Conservation (phyloP, 2,329 filamentous ascomycete genomes). For the Colletotrichum tropicale region DNA sequence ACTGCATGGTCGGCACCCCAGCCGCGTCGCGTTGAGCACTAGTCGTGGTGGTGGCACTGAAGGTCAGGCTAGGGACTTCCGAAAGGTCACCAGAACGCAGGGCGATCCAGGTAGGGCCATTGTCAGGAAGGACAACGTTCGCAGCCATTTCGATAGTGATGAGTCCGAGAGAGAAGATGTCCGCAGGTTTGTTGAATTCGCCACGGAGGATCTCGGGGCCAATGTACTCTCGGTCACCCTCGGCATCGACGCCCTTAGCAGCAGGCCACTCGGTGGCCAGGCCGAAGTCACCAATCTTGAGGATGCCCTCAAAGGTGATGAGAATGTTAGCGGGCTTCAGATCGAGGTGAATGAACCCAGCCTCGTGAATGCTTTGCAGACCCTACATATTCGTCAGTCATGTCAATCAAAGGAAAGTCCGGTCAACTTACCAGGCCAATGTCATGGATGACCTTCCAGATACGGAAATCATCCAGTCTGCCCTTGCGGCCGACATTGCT, state of each 20-base stretch:
- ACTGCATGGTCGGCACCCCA: constrained; percentile 20
- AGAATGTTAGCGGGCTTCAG: constrained; percentile 86
- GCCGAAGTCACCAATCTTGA: constrained; percentile 89
- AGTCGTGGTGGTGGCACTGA: constrained; percentile 61
- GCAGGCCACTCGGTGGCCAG: constrained; percentile 82
- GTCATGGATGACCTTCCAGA: constrained; percentile 97
- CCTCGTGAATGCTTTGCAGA: constrained; percentile 86
- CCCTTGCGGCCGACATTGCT: constrained; percentile 82
- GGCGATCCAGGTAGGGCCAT: constrained; percentile 89
- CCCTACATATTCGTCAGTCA: constrained; percentile 61
- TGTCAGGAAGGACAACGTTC: constrained; percentile 92
- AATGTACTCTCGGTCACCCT: constrained; percentile 96
- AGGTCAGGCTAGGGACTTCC: constrained; percentile 86
- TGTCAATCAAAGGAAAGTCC: not conserved
- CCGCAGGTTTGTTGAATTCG: constrained; percentile 86
- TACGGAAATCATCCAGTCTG: constrained; percentile 92
- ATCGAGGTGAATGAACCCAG: constrained; percentile 84
- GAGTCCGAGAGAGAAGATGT: constrained; percentile 92
- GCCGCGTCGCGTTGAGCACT: constrained; percentile 17
- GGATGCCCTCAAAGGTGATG: constrained; percentile 78
- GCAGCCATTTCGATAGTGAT: constrained; percentile 95
- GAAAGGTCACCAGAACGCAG: constrained; percentile 88
- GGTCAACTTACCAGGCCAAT: constrained; percentile 71
- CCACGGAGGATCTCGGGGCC: constrained; percentile 90
- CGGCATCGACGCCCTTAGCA: constrained; percentile 78